Base-by-base conservation (phyloP, 306 rosid genomes). In the Acacia melanoxylon region DNA sequence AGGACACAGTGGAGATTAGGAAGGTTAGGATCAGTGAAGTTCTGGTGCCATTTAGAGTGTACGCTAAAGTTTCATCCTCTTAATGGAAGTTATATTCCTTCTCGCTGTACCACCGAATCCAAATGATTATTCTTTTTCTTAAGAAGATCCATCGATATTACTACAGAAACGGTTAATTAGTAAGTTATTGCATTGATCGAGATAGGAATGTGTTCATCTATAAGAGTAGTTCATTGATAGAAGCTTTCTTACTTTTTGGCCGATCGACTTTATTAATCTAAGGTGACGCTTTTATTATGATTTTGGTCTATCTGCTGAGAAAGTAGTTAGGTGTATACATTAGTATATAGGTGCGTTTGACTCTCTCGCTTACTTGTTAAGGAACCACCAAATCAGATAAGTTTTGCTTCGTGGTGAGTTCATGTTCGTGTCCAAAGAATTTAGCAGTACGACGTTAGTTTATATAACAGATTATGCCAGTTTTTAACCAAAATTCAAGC, bases 1-100 rank as follows among this genome's bases (percentile, higher is more conserved):
- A 84, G 92, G 29, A 89, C 92, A 1, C 80, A 78, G 29, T 95
- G 98, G 99, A 86, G 92, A 42, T 67, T 95, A 4, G 91, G 96
- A 20, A 63, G 58, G 22, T 15, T 93, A 8, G 96, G 96, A 8
- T 92, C 99, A 10, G 69, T 93, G 41, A 93, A 78, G 67, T 89
- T 86, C 74, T 79, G 81, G 88, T 81, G 86, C 72, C 80, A 83
- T 45, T 86, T 95, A 80, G 87, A 86, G 24, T 95, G 99, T 75
- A 80, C 2, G 20, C 94, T 95, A 40, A 81, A 22, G 78, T 95
- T 95, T 78, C 94, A 84, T 40, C 91, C 89, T 5, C 41, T 68
- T 10, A 91, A 90, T 76, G 92, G 97, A 25, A 85, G 85, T 71
- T 93, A 90, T 71, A 81, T 89, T 74, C 68, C 35, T 24, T 72